These are phyloP conservation scores for Diaporthe humulicola DNA, from an alignment of 2,329 filamentous ascomycete genomes.

Conservation along the genomic window DNA sequence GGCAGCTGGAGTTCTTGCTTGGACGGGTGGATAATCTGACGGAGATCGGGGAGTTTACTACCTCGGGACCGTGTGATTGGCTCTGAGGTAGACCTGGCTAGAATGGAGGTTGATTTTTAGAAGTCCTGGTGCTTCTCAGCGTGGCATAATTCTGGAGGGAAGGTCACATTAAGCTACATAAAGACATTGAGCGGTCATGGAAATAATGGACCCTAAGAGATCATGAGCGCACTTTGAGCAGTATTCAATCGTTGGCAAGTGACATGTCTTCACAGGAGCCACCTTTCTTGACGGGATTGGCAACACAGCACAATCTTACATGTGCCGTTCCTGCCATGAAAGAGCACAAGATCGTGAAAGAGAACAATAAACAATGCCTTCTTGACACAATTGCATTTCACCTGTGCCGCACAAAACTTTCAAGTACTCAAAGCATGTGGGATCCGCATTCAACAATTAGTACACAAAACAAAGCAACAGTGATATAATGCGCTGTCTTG, in stretches of 20 bases:
- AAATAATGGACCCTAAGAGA: not conserved
- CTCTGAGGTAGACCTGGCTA: not conserved
- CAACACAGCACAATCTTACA: not conserved
- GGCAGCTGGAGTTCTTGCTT: constrained; percentile 38
- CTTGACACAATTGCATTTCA: not conserved
- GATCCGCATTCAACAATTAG: accelerated
- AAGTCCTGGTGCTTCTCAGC: not conserved
- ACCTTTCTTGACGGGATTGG: not conserved
- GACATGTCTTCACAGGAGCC: not conserved
- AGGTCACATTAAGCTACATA: not conserved
- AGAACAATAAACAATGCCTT: not conserved
- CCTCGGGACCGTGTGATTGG: not conserved
- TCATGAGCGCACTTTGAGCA: not conserved
- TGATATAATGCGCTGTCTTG: not conserved
- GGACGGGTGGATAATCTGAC: constrained; percentile 36
- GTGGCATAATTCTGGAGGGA: not conserved
- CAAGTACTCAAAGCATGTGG: accelerated
- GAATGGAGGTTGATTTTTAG: too few species aligned
- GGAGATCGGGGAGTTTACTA: constrained; percentile 34
- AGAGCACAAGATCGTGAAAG: too few species aligned
- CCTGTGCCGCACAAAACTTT: not conserved
- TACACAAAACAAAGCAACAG: not conserved
- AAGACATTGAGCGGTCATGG: accelerated
- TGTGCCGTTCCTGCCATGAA: not conserved
- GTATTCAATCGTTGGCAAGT: accelerated